phyloP scores from a whole-genome alignment of 768 basidiomycete species.

The Pulveroboletus sp. region DNA sequence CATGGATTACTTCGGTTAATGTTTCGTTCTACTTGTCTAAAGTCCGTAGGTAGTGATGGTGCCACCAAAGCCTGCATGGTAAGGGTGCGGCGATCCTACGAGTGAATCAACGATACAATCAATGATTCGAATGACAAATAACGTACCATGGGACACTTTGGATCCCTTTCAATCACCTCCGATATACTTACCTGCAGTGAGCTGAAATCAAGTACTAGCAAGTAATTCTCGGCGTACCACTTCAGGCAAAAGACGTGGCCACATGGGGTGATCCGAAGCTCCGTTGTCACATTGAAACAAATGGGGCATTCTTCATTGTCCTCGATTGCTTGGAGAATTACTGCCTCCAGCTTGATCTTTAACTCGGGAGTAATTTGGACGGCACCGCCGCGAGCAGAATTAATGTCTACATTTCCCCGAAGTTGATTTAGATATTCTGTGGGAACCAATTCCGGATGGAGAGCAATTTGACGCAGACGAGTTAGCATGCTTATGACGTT shows the following conservation, averaged over 20 bases:
- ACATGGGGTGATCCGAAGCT: slow-evolving; percentile 72
- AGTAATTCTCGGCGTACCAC: slow-evolving; percentile 43
- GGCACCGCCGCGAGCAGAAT: slow-evolving; percentile 15
- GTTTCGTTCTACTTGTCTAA: slow-evolving; percentile 53
- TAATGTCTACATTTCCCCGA: slow-evolving; percentile 26
- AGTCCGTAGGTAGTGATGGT: slow-evolving; percentile 59
- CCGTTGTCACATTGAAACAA: slow-evolving; percentile 55
- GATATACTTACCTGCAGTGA: slow-evolving; percentile 45
- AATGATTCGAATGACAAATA: background rate
- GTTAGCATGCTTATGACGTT: slow-evolving; percentile 81
- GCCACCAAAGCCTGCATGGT: slow-evolving; percentile 53
- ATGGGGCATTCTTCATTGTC: slow-evolving; percentile 82
- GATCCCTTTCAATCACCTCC: slow-evolving; percentile 63
- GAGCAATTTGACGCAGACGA: slow-evolving; percentile 74
- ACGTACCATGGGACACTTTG: slow-evolving; percentile 77
- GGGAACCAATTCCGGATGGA: slow-evolving; percentile 77
- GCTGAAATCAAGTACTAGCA: background rate
- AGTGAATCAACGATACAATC: slow-evolving; percentile 1
- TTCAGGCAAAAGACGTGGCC: slow-evolving; percentile 66
- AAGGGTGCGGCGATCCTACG: slow-evolving; percentile 67
- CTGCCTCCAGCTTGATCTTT: slow-evolving; percentile 49
- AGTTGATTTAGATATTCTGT: slow-evolving; percentile 65
- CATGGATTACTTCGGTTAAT: slow-evolving; percentile 39
- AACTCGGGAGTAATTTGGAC: slow-evolving; percentile 49
- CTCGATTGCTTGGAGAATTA: slow-evolving; percentile 64